phyloP scores from a whole-genome alignment of 129 eudicot species.

The Rutidosis leptorrhynchoides region DNA sequence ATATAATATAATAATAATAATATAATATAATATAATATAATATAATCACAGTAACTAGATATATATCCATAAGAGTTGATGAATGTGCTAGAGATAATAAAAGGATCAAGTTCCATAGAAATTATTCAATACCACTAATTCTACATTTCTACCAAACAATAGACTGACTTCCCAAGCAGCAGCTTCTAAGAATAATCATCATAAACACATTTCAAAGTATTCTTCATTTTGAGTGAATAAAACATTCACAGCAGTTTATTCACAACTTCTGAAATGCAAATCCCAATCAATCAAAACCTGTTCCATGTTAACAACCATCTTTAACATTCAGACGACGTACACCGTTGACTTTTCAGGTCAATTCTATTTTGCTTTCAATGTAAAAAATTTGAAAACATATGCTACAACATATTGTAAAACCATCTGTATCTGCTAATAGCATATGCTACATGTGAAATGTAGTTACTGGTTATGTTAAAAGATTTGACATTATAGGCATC shows the following conservation, averaged over 20 bases:
- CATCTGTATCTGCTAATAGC: not conserved
- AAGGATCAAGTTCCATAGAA: conserved; percentile 14
- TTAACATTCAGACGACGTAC: not conserved
- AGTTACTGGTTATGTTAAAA: not conserved
- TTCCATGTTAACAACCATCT: conserved; percentile 3
- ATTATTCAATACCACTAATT: conserved; percentile 22
- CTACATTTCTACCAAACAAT: conserved; percentile 22
- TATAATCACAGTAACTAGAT: conserved; percentile 30
- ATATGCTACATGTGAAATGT: not conserved
- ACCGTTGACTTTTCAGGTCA: conserved; percentile 7
- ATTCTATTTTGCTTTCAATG: conserved; percentile 15
- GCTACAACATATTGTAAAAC: not conserved
- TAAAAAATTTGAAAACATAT: not conserved
- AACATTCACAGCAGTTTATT: conserved; percentile 8
- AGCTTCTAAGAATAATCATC: conserved; percentile 5
- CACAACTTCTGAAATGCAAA: conserved; percentile 10
- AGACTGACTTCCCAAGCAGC: not conserved
- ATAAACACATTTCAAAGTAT: conserved; percentile 20
- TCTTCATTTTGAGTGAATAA: not conserved
- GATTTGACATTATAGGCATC: conserved; percentile 10
- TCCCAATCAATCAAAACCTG: conserved; percentile 14
- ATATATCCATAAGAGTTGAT: conserved; percentile 19
- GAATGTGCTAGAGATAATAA: conserved; percentile 23
- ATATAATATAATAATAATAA: too few species aligned
- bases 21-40: conserved; percentile 1